phyloP scores from a whole-genome alignment of 1,284 basidiomycete species.

The Malassezia psittaci region DNA sequence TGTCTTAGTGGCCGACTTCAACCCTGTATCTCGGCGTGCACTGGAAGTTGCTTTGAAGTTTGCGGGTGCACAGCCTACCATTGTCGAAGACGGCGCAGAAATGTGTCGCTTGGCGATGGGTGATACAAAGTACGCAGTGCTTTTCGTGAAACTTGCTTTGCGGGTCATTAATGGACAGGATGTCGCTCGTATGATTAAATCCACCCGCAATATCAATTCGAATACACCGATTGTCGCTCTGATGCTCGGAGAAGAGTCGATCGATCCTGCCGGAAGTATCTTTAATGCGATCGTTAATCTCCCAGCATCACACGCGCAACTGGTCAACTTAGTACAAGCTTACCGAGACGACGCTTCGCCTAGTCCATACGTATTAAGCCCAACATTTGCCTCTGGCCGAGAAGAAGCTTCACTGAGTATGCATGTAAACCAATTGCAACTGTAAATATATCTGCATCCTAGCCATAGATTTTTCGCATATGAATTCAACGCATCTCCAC shows the following conservation, averaged over 20 bases:
- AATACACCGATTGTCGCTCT: slow-evolving; percentile 83
- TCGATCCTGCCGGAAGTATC: slow-evolving; percentile 50
- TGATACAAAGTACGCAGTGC: slow-evolving; percentile 65
- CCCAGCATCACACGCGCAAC: not conserved
- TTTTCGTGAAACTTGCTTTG: slow-evolving; percentile 81
- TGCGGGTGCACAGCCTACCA: slow-evolving; percentile 82
- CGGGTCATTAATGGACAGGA: slow-evolving; percentile 85
- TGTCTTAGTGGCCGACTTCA: slow-evolving; percentile 79
- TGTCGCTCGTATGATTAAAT: slow-evolving; percentile 84
- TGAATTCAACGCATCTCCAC: too few relatives aligned
- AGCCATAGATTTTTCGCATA: not conserved
- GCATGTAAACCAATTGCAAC: not conserved
- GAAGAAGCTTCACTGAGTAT: not conserved
- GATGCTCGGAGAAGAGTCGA: slow-evolving; percentile 19
- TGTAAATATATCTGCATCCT: not conserved
- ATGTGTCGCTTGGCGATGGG: slow-evolving; percentile 94
- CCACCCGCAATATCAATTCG: slow-evolving; percentile 80
- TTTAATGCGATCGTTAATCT: slow-evolving; percentile 37
- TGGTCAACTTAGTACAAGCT: slow-evolving; percentile 48
- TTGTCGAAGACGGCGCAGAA: slow-evolving; percentile 89
- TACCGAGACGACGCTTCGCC: not conserved
- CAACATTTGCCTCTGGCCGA: not conserved
- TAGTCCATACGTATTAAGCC: not conserved
- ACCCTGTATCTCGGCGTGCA: slow-evolving; percentile 57
- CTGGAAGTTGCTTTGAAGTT: slow-evolving; percentile 83